These are phyloP conservation scores for Debaryomycetaceae sp. DNA, from an alignment of 1,139 yeast species.

Conservation along the genomic window DNA sequence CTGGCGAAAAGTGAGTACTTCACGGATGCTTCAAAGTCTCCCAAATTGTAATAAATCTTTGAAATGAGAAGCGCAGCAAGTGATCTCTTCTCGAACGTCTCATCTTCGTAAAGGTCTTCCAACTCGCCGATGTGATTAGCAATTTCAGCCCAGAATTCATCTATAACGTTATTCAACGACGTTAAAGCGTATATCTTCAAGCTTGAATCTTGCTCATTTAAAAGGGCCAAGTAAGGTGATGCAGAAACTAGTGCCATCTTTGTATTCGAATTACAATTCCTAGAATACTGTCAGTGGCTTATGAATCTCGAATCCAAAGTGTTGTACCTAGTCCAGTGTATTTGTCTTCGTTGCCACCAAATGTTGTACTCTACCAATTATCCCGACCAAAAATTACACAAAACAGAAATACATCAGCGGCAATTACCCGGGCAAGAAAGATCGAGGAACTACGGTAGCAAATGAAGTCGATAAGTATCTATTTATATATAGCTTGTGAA, in stretches of 20 bases:
- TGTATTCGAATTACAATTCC: neutral
- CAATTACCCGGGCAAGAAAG: too few species aligned
- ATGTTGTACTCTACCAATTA: neutral
- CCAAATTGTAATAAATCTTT: constrained; percentile 91
- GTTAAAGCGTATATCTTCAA: constrained; percentile 83
- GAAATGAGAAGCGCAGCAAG: constrained; percentile 92
- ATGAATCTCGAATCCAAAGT: neutral
- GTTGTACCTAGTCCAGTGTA: neutral
- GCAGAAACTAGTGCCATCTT: constrained; percentile 69
- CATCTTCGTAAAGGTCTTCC: constrained; percentile 89
- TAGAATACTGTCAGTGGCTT: neutral
- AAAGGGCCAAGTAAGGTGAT: constrained; percentile 84
- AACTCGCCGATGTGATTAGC: constrained; percentile 84
- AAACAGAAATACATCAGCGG: neutral
- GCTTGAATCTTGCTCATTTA: constrained; percentile 73
- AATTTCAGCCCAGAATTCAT: constrained; percentile 95
- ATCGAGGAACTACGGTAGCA: too few species aligned
- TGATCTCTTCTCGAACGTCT: constrained; percentile 65
- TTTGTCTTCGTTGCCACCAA: constrained; percentile 7
- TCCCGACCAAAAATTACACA: constrained; percentile 4
- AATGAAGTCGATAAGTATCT: too few species aligned
- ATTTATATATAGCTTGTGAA: too few species aligned
- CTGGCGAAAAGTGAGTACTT: constrained; percentile 86
- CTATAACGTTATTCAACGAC: constrained; percentile 78
- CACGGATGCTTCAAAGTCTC: constrained; percentile 90